phyloP scores from a whole-genome alignment of 371 early-diverging fungal genomes.

The Apophysomyces ossiformis region DNA sequence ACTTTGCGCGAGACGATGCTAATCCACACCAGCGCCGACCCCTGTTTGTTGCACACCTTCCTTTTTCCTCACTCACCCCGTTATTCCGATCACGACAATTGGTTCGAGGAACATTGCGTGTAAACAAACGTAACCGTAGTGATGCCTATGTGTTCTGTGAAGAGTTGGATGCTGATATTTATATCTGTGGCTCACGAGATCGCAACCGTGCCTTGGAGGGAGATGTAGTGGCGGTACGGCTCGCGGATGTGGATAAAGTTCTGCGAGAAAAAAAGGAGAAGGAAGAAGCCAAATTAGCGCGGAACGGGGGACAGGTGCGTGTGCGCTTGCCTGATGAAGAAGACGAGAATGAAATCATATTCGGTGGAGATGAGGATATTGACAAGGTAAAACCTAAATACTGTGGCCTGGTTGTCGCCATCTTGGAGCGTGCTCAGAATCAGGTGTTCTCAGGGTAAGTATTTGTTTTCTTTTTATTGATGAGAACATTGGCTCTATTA shows the following conservation, averaged over 20 bases:
- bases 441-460: slow-evolving; percentile 65
- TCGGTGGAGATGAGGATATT: slow-evolving; percentile 56
- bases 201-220: slow-evolving; percentile 89
- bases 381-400: slow-evolving; percentile 60
- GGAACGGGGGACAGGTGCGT: slow-evolving; percentile 46
- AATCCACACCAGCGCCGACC: slow-evolving; percentile 55
- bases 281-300: slow-evolving; percentile 50
- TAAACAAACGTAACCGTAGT: slow-evolving; percentile 79
- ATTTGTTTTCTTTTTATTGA: too few relatives aligned
- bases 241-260: slow-evolving; percentile 70
- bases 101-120: slow-evolving; percentile 73
- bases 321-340: slow-evolving; percentile 47
- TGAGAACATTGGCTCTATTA: neutral
- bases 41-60: slow-evolving; percentile 57
- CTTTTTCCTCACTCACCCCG: slow-evolving; percentile 56
- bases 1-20: slow-evolving; percentile 48
- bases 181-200: slow-evolving; percentile 71
- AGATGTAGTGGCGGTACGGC: slow-evolving; percentile 79
- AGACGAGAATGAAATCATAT: slow-evolving; percentile 48
- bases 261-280: slow-evolving; percentile 56
- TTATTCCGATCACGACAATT: slow-evolving; percentile 50
- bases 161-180: slow-evolving; percentile 67
- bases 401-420: slow-evolving; percentile 67
- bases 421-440: slow-evolving; percentile 64
- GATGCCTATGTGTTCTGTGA: slow-evolving; percentile 87